Percentiles rank a stretch among this genome's conserved stretches.
Conservation (phyloP, 331 rosid species). For the Cydonia oblonga region DNA sequence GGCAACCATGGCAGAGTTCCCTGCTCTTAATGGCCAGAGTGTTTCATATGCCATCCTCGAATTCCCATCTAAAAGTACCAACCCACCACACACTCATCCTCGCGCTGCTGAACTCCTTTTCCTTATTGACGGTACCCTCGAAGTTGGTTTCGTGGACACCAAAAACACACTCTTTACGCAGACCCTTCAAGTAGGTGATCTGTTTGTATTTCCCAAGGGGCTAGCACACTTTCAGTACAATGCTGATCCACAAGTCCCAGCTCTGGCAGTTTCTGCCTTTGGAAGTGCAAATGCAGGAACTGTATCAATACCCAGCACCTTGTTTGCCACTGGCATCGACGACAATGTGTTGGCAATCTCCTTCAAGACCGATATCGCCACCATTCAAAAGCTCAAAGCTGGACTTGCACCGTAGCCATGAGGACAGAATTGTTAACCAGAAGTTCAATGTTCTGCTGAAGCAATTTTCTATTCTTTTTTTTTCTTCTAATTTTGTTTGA, state of each 20-base stretch:
- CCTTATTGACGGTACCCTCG: not conserved
- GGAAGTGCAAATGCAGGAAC: slow-evolving; percentile 20
- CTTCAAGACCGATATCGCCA: slow-evolving; percentile 14
- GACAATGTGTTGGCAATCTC: slow-evolving; percentile 13
- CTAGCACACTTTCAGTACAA: slow-evolving; percentile 14
- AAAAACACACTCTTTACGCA: slow-evolving; percentile 15
- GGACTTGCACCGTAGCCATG: slow-evolving; percentile 11
- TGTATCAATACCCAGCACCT: slow-evolving; percentile 3
- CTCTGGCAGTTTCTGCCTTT: slow-evolving; percentile 7
- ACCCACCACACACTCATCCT: slow-evolving; percentile 22
- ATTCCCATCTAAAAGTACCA: not conserved
- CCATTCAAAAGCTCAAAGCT: slow-evolving; percentile 14
- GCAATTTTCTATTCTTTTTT: too few relatives aligned
- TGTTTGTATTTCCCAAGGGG: slow-evolving; percentile 13
- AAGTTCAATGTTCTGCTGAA: not conserved
- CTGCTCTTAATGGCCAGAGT: slow-evolving; percentile 7
- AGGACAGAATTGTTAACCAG: not conserved
- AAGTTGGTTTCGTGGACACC: slow-evolving; percentile 16
- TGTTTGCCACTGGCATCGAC: slow-evolving; percentile 2
- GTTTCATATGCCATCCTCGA: slow-evolving; percentile 5
- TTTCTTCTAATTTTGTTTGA: not conserved
- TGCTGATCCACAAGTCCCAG: not conserved
- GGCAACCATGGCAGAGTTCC: not conserved
- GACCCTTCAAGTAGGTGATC: not conserved
- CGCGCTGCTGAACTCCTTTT: slow-evolving; percentile 17